A percentile compares a stretch with the other conserved stretches of the same genome.
Evolutionary conservation across 2,329 filamentous ascomycete genomes (phyloP).

Genomic region (Blumeriella jaapii): DNA sequence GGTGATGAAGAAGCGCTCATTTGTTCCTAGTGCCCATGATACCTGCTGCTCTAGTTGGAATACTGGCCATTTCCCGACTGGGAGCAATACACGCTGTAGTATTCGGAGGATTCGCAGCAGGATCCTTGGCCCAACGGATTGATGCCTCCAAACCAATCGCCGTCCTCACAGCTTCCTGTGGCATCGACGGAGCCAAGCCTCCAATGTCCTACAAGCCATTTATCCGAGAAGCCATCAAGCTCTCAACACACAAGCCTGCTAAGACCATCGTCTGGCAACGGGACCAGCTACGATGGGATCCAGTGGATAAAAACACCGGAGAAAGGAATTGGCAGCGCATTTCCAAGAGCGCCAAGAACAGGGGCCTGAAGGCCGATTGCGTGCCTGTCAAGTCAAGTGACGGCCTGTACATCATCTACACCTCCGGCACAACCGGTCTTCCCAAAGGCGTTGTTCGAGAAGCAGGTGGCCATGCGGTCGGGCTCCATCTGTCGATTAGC

Average conservation of each 20-base stretch:
- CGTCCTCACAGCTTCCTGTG: slow-evolving; percentile 82
- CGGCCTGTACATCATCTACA: slow-evolving; percentile 83
- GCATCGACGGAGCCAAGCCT: slow-evolving; percentile 77
- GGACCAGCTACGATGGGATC: slow-evolving; percentile 62
- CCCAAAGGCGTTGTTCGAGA: slow-evolving; percentile 78
- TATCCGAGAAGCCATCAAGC: slow-evolving; percentile 58
- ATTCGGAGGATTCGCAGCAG: slow-evolving; percentile 81
- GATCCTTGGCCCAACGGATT: slow-evolving; percentile 76
- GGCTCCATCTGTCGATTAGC: slow-evolving; percentile 68
- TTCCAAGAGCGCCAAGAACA: slow-evolving; percentile 55
- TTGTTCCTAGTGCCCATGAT: slow-evolving; percentile 74
- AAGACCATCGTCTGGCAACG: slow-evolving; percentile 78
- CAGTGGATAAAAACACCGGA: slow-evolving; percentile 51
- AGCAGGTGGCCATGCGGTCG: slow-evolving; percentile 78
- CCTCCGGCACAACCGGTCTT: slow-evolving; percentile 68
- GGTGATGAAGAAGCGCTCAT: slow-evolving; percentile 4
- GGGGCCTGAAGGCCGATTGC: slow-evolving; percentile 58
- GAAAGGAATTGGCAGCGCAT: slow-evolving; percentile 73
- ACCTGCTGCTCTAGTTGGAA: slow-evolving; percentile 74
- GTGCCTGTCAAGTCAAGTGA: slow-evolving; percentile 72
- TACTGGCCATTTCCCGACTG: slow-evolving; percentile 68
- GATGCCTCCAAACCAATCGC: slow-evolving; percentile 66
- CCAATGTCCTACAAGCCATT: slow-evolving; percentile 67
- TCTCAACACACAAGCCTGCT: slow-evolving; percentile 58
- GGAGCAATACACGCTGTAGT: slow-evolving; percentile 87